A percentile compares a stretch with the other conserved stretches of the same genome.
Evolutionary conservation across 2,329 filamentous ascomycete genomes (phyloP).

Genomic region (Sphaerulina vaccinii): DNA sequence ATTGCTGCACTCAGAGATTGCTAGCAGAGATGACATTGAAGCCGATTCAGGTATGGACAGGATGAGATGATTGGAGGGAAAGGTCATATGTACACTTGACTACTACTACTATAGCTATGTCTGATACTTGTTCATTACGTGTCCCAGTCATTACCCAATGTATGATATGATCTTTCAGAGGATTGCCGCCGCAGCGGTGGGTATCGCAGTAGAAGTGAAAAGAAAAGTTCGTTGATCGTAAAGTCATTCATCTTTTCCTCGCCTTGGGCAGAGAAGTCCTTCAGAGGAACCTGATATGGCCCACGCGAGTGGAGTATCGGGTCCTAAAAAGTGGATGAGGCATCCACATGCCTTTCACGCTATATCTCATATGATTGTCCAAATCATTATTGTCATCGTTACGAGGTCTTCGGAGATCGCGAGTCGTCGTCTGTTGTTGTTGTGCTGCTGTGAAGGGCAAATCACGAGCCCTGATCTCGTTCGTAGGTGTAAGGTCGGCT

Average conservation of each 20-base stretch:
- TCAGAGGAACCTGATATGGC: slow-evolving; percentile 8
- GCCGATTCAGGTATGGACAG: neutral
- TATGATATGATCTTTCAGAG: neutral
- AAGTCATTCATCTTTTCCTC: neutral
- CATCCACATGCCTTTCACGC: neutral
- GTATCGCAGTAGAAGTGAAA: neutral
- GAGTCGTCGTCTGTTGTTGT: slow-evolving; percentile 1
- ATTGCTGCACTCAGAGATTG: neutral
- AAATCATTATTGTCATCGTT: slow-evolving; percentile 1
- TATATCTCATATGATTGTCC: slow-evolving; percentile 4
- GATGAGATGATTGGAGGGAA: neutral
- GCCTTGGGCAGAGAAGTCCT: neutral
- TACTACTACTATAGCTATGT: neutral
- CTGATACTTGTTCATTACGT: neutral
- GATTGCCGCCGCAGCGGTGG: neutral
- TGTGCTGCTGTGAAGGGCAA: neutral
- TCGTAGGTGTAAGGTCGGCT: slow-evolving; percentile 3
- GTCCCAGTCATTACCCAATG: neutral
- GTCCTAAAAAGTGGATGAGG: slow-evolving; percentile 6
- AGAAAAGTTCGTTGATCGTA: neutral
- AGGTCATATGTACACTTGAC: neutral
- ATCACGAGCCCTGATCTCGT: slow-evolving; percentile 1
- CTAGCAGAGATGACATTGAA: slow-evolving; percentile 1
- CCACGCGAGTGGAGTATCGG: slow-evolving; percentile 6
- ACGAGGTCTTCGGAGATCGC: neutral